Conservation (phyloP, 129 eudicot genomes). For the Artemisia tridentata region DNA sequence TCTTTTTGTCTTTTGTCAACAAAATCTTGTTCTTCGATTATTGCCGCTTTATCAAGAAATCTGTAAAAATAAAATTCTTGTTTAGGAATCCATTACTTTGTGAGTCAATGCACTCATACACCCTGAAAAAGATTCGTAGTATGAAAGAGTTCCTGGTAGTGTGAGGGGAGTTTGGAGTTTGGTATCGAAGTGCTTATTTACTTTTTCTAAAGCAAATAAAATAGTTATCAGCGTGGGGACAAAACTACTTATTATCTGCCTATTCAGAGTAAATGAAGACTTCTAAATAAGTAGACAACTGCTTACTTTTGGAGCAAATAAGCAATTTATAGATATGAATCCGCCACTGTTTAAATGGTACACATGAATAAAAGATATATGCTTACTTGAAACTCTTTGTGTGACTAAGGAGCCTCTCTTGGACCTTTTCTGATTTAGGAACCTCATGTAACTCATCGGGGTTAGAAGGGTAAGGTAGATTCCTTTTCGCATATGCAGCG, state of each 20-base stretch:
- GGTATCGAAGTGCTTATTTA: too few relatives aligned
- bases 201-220: too few relatives aligned
- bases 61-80: slow-evolving; percentile 27
- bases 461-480: slow-evolving; percentile 52
- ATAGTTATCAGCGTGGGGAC: too few relatives aligned
- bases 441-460: slow-evolving; percentile 50
- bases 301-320: neutral
- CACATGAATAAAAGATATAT: neutral
- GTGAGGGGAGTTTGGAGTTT: too few relatives aligned
- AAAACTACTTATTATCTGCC: too few relatives aligned
- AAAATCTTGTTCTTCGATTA: slow-evolving; percentile 40
- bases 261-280: too few relatives aligned
- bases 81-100: neutral
- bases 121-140: too few relatives aligned
- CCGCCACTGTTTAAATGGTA: too few relatives aligned
- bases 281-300: neutral
- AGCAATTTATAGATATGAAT: neutral
- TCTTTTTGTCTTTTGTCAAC: slow-evolving; percentile 20
- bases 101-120: neutral
- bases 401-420: slow-evolving; percentile 51
- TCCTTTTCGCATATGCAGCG: slow-evolving; percentile 61
- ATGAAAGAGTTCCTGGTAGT: too few relatives aligned
- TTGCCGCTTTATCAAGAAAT: slow-evolving; percentile 78
- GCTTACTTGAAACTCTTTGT: slow-evolving; percentile 61
- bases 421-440: slow-evolving; percentile 37